A percentile compares a stretch with the other conserved stretches of the same genome.
Evolutionary conservation across 768 basidiomycete species (phyloP).

Genomic region (Auriculariales sp.): DNA sequence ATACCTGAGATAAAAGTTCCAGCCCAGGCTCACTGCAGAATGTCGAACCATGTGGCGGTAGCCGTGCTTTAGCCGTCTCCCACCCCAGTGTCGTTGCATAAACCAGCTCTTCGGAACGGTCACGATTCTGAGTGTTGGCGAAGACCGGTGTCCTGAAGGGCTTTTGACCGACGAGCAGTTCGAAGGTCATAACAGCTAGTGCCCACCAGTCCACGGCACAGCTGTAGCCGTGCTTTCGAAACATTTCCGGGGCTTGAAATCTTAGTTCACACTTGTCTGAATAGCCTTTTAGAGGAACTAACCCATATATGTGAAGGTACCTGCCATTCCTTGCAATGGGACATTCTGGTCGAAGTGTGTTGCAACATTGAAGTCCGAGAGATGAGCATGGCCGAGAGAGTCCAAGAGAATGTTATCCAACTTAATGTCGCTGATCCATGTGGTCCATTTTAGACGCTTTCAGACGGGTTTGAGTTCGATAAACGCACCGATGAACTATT

Average conservation of each 20-base stretch:
- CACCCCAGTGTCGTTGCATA: too few species aligned
- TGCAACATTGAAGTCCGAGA: conserved; percentile 40
- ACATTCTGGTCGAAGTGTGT: conserved; percentile 31
- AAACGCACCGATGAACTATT: conserved; percentile 38
- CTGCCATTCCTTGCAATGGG: conserved; percentile 31
- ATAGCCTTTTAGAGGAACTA: conserved; percentile 4
- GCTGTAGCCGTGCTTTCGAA: conserved; percentile 27
- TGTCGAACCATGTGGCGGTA: too few species aligned
- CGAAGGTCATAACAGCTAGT: conserved; percentile 22
- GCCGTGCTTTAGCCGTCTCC: too few species aligned
- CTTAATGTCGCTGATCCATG: conserved; percentile 41
- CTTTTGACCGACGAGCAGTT: conserved; percentile 20
- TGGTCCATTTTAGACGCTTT: too few species aligned
- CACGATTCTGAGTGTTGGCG: too few species aligned
- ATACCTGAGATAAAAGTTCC: too few species aligned
- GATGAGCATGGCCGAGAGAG: conserved; percentile 33
- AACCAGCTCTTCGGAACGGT: too few species aligned
- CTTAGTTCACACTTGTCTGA: not conserved
- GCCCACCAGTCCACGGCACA: conserved; percentile 25
- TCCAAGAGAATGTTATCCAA: conserved; percentile 38
- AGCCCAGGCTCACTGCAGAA: too few species aligned
- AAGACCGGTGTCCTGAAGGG: conserved; percentile 24
- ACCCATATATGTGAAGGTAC: conserved; percentile 41
- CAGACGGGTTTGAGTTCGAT: too few species aligned
- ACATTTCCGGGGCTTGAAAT: conserved; percentile 24